These are phyloP conservation scores for Hymenoscyphus albidus DNA, from an alignment of 2,329 filamentous ascomycete genomes.

Conservation along the genomic window DNA sequence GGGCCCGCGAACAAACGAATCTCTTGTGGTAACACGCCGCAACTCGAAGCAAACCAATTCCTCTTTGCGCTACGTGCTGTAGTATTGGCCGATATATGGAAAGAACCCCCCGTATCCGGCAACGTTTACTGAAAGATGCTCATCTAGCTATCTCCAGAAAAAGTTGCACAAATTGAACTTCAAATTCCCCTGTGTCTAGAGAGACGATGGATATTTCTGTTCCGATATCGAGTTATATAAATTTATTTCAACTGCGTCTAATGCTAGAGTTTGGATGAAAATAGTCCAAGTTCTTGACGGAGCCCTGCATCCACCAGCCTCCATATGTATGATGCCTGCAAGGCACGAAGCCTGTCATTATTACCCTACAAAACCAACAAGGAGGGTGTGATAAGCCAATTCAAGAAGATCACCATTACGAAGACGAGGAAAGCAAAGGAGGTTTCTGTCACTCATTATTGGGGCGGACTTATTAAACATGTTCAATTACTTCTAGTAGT, in stretches of 20 bases:
- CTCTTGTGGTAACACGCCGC: neutral
- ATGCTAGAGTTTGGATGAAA: constrained; percentile 6
- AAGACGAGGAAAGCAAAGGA: neutral
- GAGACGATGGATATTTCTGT: neutral
- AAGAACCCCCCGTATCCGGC: neutral
- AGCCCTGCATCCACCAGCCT: constrained; percentile 23
- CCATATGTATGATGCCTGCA: constrained; percentile 17
- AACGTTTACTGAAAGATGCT: neutral
- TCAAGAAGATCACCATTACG: no score
- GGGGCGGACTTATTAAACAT: no score
- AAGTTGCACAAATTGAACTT: neutral
- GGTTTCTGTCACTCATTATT: no score
- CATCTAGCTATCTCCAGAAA: neutral
- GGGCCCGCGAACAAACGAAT: neutral
- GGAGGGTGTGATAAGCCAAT: neutral
- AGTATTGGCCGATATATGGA: neutral
- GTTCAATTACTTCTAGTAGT: no score
- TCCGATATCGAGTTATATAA: neutral
- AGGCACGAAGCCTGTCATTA: constrained; percentile 13
- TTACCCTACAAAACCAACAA: neutral
- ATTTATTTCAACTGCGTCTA: neutral
- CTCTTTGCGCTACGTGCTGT: neutral
- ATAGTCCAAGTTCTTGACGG: constrained; percentile 17
- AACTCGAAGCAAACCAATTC: neutral
- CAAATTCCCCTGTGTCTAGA: neutral